phyloP scores from a whole-genome alignment of 345 rosid genomes.

The Eutrema heterophyllum region DNA sequence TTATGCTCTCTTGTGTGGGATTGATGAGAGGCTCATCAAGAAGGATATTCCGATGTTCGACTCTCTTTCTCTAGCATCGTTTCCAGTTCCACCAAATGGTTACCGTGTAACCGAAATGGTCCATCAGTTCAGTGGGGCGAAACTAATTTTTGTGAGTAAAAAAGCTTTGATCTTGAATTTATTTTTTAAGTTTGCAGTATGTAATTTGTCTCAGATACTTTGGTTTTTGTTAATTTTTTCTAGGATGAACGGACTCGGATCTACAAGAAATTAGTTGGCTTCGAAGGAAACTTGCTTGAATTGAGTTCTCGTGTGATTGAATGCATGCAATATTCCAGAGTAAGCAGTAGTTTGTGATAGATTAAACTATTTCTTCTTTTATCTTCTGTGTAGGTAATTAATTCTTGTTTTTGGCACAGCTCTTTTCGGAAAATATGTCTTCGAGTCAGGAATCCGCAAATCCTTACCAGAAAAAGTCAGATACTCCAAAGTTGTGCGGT shows the following conservation, averaged over 20 bases:
- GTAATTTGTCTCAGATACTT: neutral
- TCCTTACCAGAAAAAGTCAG: constrained; percentile 40
- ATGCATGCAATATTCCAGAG: constrained; percentile 81
- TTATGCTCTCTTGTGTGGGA: constrained; percentile 42
- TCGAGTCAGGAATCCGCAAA: constrained; percentile 38
- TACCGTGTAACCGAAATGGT: constrained; percentile 78
- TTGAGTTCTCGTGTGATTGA: constrained; percentile 67
- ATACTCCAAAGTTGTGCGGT: constrained; percentile 57
- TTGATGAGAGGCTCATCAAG: constrained; percentile 55
- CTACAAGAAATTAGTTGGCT: constrained; percentile 67
- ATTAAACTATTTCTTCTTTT: neutral
- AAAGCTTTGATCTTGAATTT: neutral
- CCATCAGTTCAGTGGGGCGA: constrained; percentile 49
- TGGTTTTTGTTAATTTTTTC: constrained; percentile 1
- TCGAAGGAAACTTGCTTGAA: constrained; percentile 57
- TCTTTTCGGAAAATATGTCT: constrained; percentile 50
- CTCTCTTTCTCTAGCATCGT: constrained; percentile 44
- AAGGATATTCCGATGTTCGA: constrained; percentile 37
- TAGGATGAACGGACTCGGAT: constrained; percentile 84
- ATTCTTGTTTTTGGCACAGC: constrained; percentile 32
- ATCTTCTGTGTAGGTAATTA: neutral
- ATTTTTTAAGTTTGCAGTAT: neutral
- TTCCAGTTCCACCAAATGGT: constrained; percentile 82
- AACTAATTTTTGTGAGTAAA: constrained; percentile 60
- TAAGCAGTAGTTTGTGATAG: constrained; percentile 28